These are phyloP conservation scores for Thermothelomyces thermophilus DNA, from an alignment of 2,329 filamentous ascomycete species.

Conservation along the genomic window DNA sequence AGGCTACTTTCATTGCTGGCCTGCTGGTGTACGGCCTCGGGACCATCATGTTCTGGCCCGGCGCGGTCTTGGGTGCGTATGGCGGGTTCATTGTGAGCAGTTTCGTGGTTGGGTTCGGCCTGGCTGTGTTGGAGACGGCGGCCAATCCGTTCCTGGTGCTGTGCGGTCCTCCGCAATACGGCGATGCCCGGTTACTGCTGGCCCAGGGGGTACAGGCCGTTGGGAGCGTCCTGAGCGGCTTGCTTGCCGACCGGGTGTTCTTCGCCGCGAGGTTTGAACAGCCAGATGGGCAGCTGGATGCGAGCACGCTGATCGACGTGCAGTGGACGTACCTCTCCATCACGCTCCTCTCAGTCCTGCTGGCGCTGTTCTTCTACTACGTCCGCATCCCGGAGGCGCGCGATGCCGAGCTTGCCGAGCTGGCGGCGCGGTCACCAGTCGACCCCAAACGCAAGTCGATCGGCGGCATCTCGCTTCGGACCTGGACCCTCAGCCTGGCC, in stretches of 20 bases:
- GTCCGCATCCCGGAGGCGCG: slow-evolving; percentile 58
- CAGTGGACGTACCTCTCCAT: slow-evolving; percentile 85
- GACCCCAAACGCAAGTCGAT: slow-evolving; percentile 43
- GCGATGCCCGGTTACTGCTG: slow-evolving; percentile 67
- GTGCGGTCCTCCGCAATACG: slow-evolving; percentile 66
- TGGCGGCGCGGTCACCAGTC: slow-evolving; percentile 42
- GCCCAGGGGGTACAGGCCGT: slow-evolving; percentile 73
- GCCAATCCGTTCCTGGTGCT: slow-evolving; percentile 69
- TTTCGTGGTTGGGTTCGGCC: slow-evolving; percentile 69
- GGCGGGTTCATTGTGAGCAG: slow-evolving; percentile 69
- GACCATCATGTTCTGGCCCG: slow-evolving; percentile 83
- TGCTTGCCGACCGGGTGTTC: slow-evolving; percentile 68
- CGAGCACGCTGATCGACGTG: slow-evolving; percentile 59
- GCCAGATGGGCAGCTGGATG: slow-evolving; percentile 3
- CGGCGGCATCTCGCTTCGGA: slow-evolving; percentile 48
- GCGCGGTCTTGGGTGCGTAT: slow-evolving; percentile 66
- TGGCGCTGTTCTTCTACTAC: slow-evolving; percentile 64
- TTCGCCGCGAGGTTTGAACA: slow-evolving; percentile 47
- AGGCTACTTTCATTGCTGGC: slow-evolving; percentile 72
- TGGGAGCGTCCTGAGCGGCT: slow-evolving; percentile 63
- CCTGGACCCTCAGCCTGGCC: slow-evolving; percentile 58
- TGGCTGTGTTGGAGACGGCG: slow-evolving; percentile 71
- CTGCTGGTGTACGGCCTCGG: slow-evolving; percentile 67
- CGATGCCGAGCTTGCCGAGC: slow-evolving; percentile 47
- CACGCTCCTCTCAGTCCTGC: slow-evolving; percentile 63